phyloP scores from a whole-genome alignment of 176 grass and related monocot genomes.

The Rhipidocladum racemiflorum region DNA sequence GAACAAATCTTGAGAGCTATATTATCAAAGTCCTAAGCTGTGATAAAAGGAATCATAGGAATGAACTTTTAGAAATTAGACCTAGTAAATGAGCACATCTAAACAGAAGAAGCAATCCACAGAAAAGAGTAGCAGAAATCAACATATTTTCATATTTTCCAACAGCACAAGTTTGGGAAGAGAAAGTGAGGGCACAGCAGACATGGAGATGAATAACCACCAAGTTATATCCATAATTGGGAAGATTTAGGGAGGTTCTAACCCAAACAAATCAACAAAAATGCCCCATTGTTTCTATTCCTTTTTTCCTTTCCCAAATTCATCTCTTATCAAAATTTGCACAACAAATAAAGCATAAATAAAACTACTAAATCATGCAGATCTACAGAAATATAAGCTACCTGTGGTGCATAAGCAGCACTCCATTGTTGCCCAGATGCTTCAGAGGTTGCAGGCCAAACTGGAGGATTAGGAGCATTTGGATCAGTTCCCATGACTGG shows the following conservation, averaged over 20 bases:
- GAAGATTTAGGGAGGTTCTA: neutral
- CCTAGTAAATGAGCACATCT: neutral
- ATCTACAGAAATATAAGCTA: constrained; percentile 18
- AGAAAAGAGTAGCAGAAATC: neutral
- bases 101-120: neutral
- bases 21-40: constrained; percentile 18
- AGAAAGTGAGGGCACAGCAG: neutral
- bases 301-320: neutral
- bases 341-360: neutral
- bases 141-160: neutral
- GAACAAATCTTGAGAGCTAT: neutral
- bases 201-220: neutral
- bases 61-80: neutral
- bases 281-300: neutral
- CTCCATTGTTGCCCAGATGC: constrained; percentile 61
- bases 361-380: neutral
- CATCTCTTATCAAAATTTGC: neutral
- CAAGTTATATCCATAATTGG: neutral
- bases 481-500: constrained; percentile 54
- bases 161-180: neutral
- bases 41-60: neutral
- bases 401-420: constrained; percentile 65
- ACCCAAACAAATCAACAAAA: neutral
- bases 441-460: constrained; percentile 56
- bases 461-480: constrained; percentile 56